Conservation (phyloP, 257 asterid genomes). For the Solanum lycopersicoides region DNA sequence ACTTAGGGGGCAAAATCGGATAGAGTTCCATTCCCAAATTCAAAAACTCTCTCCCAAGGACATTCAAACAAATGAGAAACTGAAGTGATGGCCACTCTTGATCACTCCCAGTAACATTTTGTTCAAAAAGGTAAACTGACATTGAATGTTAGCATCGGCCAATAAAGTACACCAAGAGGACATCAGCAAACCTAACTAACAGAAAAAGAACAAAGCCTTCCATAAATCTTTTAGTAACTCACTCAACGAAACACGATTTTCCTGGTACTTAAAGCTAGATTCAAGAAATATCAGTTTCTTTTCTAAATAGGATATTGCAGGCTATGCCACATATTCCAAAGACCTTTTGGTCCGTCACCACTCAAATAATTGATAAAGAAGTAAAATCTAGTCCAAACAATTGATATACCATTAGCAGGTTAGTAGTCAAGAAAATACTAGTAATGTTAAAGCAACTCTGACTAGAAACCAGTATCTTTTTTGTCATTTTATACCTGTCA, state of each 20-base stretch:
- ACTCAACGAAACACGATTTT: background rate
- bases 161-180: background rate
- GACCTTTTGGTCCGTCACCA: background rate
- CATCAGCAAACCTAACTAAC: background rate
- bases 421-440: background rate
- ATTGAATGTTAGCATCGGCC: too few species aligned
- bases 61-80: too few species aligned
- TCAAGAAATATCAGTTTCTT: background rate
- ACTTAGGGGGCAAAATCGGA: too few species aligned
- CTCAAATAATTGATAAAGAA: background rate
- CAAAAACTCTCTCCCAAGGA: too few species aligned
- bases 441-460: background rate
- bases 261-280: background rate
- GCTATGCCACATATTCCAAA: background rate
- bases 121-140: too few species aligned
- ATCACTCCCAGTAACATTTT: too few species aligned
- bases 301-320: background rate
- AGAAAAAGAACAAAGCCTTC: background rate
- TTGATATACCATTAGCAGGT: background rate
- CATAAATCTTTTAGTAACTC: background rate
- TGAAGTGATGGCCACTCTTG: too few species aligned
- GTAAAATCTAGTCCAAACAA: background rate
- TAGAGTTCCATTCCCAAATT: too few species aligned
- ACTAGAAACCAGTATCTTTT: background rate
- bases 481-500: conserved; percentile 55